phyloP scores from a whole-genome alignment of 2,329 filamentous ascomycete genomes.

The Fusarium sp. region DNA sequence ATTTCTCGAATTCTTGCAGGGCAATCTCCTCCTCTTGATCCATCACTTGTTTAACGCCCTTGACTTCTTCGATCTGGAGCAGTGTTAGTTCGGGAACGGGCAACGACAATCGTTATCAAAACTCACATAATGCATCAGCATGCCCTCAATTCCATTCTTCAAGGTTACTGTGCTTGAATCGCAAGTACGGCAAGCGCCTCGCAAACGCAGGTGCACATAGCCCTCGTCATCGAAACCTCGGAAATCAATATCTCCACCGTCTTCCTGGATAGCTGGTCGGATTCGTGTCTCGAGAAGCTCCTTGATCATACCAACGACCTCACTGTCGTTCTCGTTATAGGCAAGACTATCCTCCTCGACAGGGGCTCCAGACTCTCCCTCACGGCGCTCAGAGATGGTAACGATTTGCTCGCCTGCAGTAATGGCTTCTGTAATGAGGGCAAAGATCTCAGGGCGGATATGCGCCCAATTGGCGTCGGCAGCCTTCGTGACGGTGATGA shows the following conservation, averaged over 20 bases:
- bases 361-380: slow-evolving; percentile 57
- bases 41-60: slow-evolving; percentile 89
- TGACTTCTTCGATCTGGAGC: slow-evolving; percentile 88
- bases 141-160: slow-evolving; percentile 97
- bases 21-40: slow-evolving; percentile 93
- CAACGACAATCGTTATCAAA: slow-evolving; percentile 39
- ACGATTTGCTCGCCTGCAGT: slow-evolving; percentile 86
- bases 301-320: slow-evolving; percentile 98
- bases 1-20: slow-evolving; percentile 88
- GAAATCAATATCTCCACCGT: slow-evolving; percentile 97
- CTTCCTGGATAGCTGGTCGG: slow-evolving; percentile 94
- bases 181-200: slow-evolving; percentile 94
- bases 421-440: slow-evolving; percentile 91
- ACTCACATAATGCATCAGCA: slow-evolving; percentile 94
- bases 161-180: slow-evolving; percentile 96
- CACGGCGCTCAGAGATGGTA: slow-evolving; percentile 71
- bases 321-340: slow-evolving; percentile 90
- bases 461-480: slow-evolving; percentile 91
- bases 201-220: slow-evolving; percentile 84
- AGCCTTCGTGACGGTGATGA: slow-evolving; percentile 96
- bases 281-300: slow-evolving; percentile 96
- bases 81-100: slow-evolving; percentile 42
- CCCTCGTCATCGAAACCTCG: slow-evolving; percentile 86
- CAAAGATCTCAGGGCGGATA: slow-evolving; percentile 94
- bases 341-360: slow-evolving; percentile 74